These are phyloP conservation scores for Ilyonectria sp. DNA, from an alignment of 2,329 filamentous ascomycete genomes.

Conservation along the genomic window DNA sequence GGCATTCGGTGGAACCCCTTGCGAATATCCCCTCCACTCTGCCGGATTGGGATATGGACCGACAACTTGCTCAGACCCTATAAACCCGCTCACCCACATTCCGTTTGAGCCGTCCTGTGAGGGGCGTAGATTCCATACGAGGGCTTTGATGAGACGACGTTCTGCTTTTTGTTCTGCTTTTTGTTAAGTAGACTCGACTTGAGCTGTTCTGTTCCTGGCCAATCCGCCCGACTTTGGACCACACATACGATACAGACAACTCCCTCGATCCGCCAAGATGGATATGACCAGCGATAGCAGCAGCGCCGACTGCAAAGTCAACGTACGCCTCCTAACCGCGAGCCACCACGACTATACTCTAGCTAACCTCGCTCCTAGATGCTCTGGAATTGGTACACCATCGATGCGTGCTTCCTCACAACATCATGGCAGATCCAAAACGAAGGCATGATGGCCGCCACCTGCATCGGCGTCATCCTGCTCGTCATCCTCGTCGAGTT, in stretches of 20 bases:
- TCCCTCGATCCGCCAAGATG: constrained; percentile 36
- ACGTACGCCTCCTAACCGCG: constrained; percentile 38
- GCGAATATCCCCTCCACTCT: constrained; percentile 13
- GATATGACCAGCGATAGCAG: constrained; percentile 38
- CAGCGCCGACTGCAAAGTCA: constrained; percentile 51
- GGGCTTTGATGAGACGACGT: background rate
- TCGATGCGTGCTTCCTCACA: constrained; percentile 81
- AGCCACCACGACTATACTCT: background rate
- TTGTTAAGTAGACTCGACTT: background rate
- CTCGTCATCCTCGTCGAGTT: constrained; percentile 81
- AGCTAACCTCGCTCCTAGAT: constrained; percentile 64
- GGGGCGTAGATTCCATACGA: constrained; percentile 11
- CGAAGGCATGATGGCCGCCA: constrained; percentile 81
- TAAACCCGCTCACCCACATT: constrained; percentile 26
- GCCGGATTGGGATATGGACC: constrained; percentile 16
- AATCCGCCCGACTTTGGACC: background rate
- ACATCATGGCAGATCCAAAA: constrained; percentile 80
- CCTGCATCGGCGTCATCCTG: constrained; percentile 81
- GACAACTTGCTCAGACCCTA: constrained; percentile 22
- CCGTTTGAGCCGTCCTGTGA: constrained; percentile 6
- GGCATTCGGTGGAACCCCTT: constrained; percentile 13
- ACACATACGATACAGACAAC: background rate
- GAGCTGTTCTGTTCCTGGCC: background rate
- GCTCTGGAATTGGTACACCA: constrained; percentile 84
- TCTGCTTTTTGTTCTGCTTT: background rate